Evolutionary conservation across 1,284 basidiomycete genomes (phyloP).

Genomic region (Apiotrichum domesticum): DNA sequence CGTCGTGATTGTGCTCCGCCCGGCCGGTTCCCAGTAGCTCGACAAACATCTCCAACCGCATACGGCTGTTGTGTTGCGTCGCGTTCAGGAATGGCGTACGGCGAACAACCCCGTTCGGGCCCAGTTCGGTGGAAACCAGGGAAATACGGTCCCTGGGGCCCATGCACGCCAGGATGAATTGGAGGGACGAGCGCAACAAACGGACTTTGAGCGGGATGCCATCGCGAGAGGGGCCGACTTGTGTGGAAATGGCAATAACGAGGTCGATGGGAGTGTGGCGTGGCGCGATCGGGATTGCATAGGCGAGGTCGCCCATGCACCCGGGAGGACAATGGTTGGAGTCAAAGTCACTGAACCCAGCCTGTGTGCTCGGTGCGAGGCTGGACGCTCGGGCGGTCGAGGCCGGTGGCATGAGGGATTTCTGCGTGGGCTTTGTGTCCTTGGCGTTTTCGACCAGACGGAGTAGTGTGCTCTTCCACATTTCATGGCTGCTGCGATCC

Average conservation of each 20-base stretch:
- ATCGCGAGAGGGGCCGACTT: conserved; percentile 71
- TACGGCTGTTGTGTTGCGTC: conserved; percentile 62
- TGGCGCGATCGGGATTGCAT: conserved; percentile 52
- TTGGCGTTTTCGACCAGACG: conserved; percentile 54
- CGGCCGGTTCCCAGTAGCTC: conserved; percentile 54
- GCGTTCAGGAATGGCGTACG: conserved; percentile 81
- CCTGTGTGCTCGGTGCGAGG: conserved; percentile 10
- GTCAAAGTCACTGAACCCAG: neutral
- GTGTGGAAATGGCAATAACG: conserved; percentile 83
- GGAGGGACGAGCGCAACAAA: conserved; percentile 74
- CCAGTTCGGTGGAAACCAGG: conserved; percentile 79
- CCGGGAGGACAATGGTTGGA: conserved; percentile 1
- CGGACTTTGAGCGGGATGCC: conserved; percentile 64
- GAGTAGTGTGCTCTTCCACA: conserved; percentile 76
- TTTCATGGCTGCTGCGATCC: conserved; percentile 76
- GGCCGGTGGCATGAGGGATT: neutral
- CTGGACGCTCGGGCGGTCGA: conserved; percentile 6
- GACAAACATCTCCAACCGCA: conserved; percentile 67
- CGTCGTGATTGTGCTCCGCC: conserved; percentile 40
- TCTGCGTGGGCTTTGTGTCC: neutral
- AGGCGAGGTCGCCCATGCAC: conserved; percentile 28
- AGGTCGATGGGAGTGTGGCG: conserved; percentile 84
- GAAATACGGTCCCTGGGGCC: conserved; percentile 71
- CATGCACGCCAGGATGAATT: conserved; percentile 72
- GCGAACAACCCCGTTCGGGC: conserved; percentile 65